Conservation (phyloP, 495 filamentous ascomycete species). For the Podospora conica region DNA sequence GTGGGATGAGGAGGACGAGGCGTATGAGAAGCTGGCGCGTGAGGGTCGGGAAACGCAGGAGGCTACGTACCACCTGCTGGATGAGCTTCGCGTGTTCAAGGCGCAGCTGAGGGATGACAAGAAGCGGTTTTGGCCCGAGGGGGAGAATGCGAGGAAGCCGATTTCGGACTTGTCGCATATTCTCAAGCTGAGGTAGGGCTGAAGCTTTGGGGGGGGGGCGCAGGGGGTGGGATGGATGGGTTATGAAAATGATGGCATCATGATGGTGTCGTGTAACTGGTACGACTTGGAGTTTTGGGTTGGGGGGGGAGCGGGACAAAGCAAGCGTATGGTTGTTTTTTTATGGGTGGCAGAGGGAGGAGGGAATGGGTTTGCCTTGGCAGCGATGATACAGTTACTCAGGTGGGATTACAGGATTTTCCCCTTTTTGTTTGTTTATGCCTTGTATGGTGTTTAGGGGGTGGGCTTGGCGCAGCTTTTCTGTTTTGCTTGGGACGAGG, state of each 20-base stretch:
- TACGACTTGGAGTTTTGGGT: neutral
- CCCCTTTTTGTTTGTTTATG: neutral
- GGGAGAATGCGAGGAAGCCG: slow-evolving; percentile 17
- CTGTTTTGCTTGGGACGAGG: neutral
- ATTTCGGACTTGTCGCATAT: slow-evolving; percentile 19
- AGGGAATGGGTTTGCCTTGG: neutral
- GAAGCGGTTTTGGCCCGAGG: slow-evolving; percentile 41
- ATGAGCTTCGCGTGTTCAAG: slow-evolving; percentile 74
- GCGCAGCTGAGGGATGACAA: slow-evolving; percentile 77
- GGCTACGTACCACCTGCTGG: slow-evolving; percentile 63
- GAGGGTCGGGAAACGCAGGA: slow-evolving; percentile 57
- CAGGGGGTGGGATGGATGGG: neutral
- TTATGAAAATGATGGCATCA: neutral
- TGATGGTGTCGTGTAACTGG: neutral
- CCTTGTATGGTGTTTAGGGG: neutral
- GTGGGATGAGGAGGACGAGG: slow-evolving; percentile 26
- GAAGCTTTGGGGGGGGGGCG: too few species aligned
- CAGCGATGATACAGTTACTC: neutral
- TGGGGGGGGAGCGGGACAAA: neutral
- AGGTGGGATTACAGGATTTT: neutral
- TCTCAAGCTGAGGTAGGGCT: slow-evolving; percentile 2
- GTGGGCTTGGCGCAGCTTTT: neutral
- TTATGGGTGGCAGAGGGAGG: neutral
- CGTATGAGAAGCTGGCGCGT: slow-evolving; percentile 37
- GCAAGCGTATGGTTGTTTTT: neutral